Base-by-base conservation (phyloP, 2,329 filamentous ascomycete species). In the Diaporthe longicolla region DNA sequence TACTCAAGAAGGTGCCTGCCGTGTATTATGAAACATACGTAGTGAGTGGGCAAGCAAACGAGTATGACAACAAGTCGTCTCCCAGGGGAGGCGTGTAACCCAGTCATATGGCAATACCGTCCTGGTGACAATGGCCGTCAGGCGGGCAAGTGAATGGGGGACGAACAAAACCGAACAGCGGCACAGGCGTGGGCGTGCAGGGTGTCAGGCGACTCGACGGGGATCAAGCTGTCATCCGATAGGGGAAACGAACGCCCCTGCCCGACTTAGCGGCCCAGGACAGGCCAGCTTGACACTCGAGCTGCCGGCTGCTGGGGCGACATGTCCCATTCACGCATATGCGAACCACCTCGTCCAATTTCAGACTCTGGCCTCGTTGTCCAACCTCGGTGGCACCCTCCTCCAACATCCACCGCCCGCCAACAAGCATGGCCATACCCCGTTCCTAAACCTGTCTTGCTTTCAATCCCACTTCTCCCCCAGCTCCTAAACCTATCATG, bases 401-500 rank as follows among this genome's bases (percentile, higher is more conserved):
- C 35, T 29, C 55, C 40, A 29, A 61, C 59, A 40, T 24, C 54
- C 32, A 54, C 58, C 59, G 58, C 59, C 40, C 50, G 71, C 61
- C 74, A 70, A 69, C 68, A 40, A 70, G 74, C 66, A 75, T 75
- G 74, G 74, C 72, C 74, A 70, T 71, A 70, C 63, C 71, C 43
- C 26, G 65, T 58, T 68, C 55, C 55, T 75, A 61, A 74, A 57
- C n/a, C 11, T 65, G 37, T 58, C 54, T 32, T 63, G 50, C 43
- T 58, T 50, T 37, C 24, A 32, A 50, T 63, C 2, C 43, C 32
- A 70, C n/a, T 48, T 61, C 66, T 58, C 17, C 40, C 54, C 17
- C 48, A 70, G 77, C 66, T 35, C 66, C 61, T 54, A 40, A 50
- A 24, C 24, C 73, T 57, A 77, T 78, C 77, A 92, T 95, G 91